Evolutionary conservation across 1,139 yeast species (phyloP).

Genomic region (Candida tropicalis): DNA sequence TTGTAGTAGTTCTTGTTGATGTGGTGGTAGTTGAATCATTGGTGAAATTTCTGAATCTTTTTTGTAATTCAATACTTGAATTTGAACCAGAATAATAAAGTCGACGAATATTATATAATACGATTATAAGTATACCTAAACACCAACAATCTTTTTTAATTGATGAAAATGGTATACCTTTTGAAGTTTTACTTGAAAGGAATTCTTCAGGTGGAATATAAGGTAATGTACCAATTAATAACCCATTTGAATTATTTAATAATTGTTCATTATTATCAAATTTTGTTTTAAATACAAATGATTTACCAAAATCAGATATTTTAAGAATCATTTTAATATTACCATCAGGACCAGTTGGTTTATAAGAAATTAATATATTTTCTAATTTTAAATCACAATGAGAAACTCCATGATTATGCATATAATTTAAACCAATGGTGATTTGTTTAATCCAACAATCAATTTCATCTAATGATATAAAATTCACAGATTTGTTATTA

Average conservation of each 20-base stretch:
- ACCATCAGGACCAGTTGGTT: conserved; percentile 21
- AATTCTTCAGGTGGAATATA: conserved; percentile 77
- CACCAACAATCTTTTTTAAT: conserved; percentile 72
- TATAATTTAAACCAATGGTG: conserved; percentile 61
- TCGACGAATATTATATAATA: conserved; percentile 35
- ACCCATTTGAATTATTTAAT: conserved; percentile 55
- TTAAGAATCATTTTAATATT: conserved; percentile 48
- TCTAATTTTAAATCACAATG: conserved; percentile 78
- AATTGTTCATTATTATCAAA: conserved; percentile 60
- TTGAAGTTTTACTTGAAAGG: conserved; percentile 9
- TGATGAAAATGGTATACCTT: conserved; percentile 52
- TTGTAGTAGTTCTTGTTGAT: not conserved
- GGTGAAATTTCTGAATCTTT: conserved; percentile 10
- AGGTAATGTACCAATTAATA: conserved; percentile 74
- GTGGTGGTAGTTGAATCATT: not conserved
- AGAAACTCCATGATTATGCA: conserved; percentile 76
- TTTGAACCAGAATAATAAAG: conserved; percentile 24
- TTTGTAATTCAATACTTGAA: conserved; percentile 13
- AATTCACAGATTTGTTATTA: conserved; percentile 15
- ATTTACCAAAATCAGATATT: conserved; percentile 75
- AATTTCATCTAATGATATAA: conserved; percentile 52
- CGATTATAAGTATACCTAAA: conserved; percentile 53
- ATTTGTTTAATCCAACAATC: conserved; percentile 75
- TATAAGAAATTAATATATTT: conserved; percentile 47
- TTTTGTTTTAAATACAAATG: conserved; percentile 72